Conservation (phyloP, 495 filamentous ascomycete species). For the Xylaria cubensis region DNA sequence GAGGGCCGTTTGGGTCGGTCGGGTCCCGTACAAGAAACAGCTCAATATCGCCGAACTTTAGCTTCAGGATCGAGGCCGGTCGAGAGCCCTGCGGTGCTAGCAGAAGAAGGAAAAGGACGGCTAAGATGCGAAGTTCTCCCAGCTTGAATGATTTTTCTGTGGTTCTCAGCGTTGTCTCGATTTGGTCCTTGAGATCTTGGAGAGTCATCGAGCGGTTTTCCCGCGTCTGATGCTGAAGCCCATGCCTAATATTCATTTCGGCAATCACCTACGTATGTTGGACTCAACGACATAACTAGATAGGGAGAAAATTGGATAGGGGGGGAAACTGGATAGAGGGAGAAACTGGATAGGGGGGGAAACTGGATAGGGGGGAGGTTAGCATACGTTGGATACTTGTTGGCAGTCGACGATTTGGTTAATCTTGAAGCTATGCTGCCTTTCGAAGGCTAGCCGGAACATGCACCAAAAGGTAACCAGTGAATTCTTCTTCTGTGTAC, state of each 20-base stretch:
- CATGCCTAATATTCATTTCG: background rate
- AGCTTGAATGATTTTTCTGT: background rate
- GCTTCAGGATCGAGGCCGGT: background rate
- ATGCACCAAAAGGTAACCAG: background rate
- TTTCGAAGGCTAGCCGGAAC: background rate
- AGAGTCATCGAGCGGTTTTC: background rate
- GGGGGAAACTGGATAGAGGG: too few relatives aligned
- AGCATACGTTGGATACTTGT: background rate
- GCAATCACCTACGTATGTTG: background rate
- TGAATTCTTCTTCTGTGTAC: background rate
- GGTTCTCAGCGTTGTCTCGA: background rate
- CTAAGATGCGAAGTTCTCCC: background rate
- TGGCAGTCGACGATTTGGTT: background rate
- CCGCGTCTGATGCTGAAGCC: background rate
- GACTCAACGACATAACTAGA: background rate
- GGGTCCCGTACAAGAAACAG: background rate
- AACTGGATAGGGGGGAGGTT: too few relatives aligned
- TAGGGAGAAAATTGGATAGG: too few relatives aligned
- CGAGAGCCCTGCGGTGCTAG: background rate
- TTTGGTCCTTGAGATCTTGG: background rate
- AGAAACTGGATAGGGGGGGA: too few relatives aligned
- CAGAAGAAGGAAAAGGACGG: background rate
- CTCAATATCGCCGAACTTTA: background rate
- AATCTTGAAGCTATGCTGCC: background rate
- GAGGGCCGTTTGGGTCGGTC: background rate